Evolutionary conservation across 148 eudicot genomes (phyloP), one percentile per base, ranked within the genome.

Genomic region (Nepenthes mirabilis): DNA sequence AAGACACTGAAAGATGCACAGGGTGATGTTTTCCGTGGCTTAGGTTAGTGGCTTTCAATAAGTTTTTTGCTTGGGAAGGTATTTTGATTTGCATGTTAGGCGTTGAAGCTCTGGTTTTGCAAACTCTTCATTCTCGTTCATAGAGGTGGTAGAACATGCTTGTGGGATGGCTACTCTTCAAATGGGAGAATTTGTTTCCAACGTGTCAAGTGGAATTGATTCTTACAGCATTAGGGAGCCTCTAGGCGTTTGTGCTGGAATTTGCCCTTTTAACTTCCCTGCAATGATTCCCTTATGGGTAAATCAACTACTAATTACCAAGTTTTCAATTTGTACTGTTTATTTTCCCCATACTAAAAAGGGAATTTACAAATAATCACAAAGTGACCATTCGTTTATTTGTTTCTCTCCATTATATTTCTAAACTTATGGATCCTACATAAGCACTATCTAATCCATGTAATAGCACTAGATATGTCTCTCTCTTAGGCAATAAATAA

Each of bases 241-340:
- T 37, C 87, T 91, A 69, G 97, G 97, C 59, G 90, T 91, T 56
- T 91, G 97, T 83, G 95, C 97, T 65, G 97, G 97, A 63, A 91
- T 91, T 57, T 91, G 97, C 60, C 97, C 97, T 61, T 91, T 88
- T 52, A 91, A 91, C 73, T 91, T 91, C 65, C 97, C 97, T 45
- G 97, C 97, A 61, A 87, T 91, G 95, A 82, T 91, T 73, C 97
- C 97, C 43, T 69, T 91, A 65, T 91, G 95, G 97, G 97, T 91
- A 77, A 65, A 14, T 36, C 64, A 49, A 36, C 55, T 43, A 23
- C 55, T 59, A 11, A 37, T 58, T 55, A 49, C 48, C 37, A 4
- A 43, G 32, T 37, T 33, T 66, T 7, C 12, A 34, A 35, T 58
- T 49, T 45, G 23, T 23, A 23, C 23, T 23, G 23, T 23, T 23